Conservation (phyloP, 2,329 filamentous ascomycete species). For the Diatrype stigma region DNA sequence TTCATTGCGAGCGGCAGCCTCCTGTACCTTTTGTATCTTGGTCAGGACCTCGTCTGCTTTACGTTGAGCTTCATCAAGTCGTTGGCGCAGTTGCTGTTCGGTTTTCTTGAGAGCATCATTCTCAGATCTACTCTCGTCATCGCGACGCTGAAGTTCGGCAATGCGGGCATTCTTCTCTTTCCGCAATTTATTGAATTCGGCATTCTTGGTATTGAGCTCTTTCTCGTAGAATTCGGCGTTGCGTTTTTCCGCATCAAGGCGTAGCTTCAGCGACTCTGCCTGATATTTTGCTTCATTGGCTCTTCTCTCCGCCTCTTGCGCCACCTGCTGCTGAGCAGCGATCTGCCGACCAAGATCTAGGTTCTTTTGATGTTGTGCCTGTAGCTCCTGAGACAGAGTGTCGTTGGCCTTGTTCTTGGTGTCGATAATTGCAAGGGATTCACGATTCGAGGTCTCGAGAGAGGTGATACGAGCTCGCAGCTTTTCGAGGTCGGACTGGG, state of each 20-base stretch:
- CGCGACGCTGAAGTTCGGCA: constrained; percentile 79
- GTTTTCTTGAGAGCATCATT: constrained; percentile 74
- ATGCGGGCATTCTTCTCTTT: constrained; percentile 93
- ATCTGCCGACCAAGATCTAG: constrained; percentile 80
- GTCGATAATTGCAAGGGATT: constrained; percentile 83
- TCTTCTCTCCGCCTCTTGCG: constrained; percentile 76
- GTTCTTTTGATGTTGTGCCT: constrained; percentile 83
- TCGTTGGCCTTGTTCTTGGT: constrained; percentile 86
- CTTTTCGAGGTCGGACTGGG: constrained; percentile 69
- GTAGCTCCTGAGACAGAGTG: constrained; percentile 78
- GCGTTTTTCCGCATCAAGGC: constrained; percentile 80
- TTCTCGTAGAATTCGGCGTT: constrained; percentile 92
- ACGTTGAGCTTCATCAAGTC: constrained; percentile 77
- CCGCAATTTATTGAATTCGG: constrained; percentile 82
- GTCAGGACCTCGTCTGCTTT: constrained; percentile 82
- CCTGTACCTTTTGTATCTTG: constrained; percentile 80
- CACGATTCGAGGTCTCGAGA: constrained; percentile 87
- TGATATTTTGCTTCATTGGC: constrained; percentile 82
- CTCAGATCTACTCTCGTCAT: constrained; percentile 77
- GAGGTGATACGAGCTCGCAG: constrained; percentile 80
- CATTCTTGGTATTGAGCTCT: constrained; percentile 85
- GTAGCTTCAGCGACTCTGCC: constrained; percentile 84
- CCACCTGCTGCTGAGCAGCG: constrained; percentile 73
- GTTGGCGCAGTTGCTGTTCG: constrained; percentile 74
- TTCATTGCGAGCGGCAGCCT: constrained; percentile 75